Evolutionary conservation across 495 filamentous ascomycete species (phyloP), one percentile per base, ranked within the genome.

Genomic region (Tetracladium setigerum): DNA sequence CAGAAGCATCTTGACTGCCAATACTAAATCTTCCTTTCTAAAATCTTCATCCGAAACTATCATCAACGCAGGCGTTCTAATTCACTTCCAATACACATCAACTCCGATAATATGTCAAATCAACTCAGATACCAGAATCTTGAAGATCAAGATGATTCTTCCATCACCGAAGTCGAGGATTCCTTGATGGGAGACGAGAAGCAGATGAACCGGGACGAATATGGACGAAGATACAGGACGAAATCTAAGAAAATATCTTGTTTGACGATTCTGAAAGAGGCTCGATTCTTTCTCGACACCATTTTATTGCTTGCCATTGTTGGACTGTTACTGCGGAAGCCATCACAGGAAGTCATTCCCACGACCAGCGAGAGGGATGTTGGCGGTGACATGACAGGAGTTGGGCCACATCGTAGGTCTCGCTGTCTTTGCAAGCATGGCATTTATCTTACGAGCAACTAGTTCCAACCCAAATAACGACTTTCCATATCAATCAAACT

Each of bases 381-480:
- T 35, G 66, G 66, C 13, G 60, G 62, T 37, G 66, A 69, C 45
- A 41, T 69, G 12, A 69, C 66, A 10, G 66, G 66, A n/a, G 65
- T 69, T 15, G 64, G 65, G 38, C 66, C 64, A 9, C 48, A 51
- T 38, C 61, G 61, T 62, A 54, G 32, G 52, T 39, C 8, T 8
- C 18, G 12, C 30, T 16, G 37, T 14, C 22, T 15, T 41, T 46
- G 30, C 39, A 31, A 11, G 42, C 27, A 49, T 37, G 15, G 46
- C 18, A 12, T 13, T 4, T 8, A 31, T 30, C 36, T 36, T n/a
- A 46, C 5, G 16, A n/a, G 12, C 5, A 10, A 12, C 13, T 49
- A 69, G 68, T 72, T 44, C 58, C 63, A n/a, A 60, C 62, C 15
- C 57, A 63, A 53, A 62, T 72, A 57, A 58, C 55, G 15, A 69